Conservation (phyloP, 257 asterid genomes). For the Solanum bulbocastanum region DNA sequence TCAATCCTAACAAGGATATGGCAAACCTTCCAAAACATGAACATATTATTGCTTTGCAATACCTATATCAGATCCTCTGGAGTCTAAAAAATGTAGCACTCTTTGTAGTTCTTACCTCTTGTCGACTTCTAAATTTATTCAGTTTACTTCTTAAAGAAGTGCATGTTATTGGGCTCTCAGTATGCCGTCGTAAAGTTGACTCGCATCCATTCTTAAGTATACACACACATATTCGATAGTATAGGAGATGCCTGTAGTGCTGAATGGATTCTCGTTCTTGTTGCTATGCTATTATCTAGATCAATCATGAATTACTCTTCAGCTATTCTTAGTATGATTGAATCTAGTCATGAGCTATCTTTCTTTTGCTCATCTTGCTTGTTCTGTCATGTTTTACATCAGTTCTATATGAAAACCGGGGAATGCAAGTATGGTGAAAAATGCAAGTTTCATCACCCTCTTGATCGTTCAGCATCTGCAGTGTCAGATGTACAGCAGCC, state of each 20-base stretch:
- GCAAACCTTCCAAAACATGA: neutral
- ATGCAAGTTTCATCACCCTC: constrained; percentile 91
- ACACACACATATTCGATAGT: neutral
- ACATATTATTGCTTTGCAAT: neutral
- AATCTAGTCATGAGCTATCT: neutral
- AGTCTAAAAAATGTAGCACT: neutral
- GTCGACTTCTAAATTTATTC: neutral
- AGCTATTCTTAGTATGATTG: neutral
- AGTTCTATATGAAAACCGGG: constrained; percentile 96
- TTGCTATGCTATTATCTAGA: neutral
- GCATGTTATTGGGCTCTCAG: neutral
- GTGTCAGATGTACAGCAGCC: constrained; percentile 36
- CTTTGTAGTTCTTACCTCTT: neutral
- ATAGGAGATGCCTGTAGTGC: neutral
- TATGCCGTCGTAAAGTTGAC: neutral
- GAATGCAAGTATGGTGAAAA: constrained; percentile 68
- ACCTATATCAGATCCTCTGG: neutral
- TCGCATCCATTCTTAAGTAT: neutral
- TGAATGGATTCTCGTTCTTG: neutral
- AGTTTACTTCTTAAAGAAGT: neutral
- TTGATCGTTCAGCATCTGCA: constrained; percentile 48
- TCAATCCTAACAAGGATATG: neutral
- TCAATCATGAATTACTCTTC: neutral
- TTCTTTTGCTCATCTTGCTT: neutral
- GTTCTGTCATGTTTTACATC: constrained; percentile 4